These are phyloP conservation scores for Cadophora luteo-olivacea DNA, from an alignment of 2,329 filamentous ascomycete genomes.

Conservation along the genomic window DNA sequence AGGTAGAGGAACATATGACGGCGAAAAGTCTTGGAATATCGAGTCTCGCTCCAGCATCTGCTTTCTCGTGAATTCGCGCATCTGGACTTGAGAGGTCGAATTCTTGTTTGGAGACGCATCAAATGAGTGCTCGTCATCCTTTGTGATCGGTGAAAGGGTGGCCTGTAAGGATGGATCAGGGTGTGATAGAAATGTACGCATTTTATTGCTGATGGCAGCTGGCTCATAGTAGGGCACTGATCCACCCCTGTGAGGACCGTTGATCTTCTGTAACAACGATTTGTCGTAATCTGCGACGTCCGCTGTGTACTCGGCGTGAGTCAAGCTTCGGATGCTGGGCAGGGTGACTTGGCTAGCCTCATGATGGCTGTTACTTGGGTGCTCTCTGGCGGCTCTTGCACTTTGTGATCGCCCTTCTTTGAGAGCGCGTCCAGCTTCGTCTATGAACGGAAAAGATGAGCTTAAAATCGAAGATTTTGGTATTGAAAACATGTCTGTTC, in stretches of 20 bases:
- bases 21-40: background rate
- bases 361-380: background rate
- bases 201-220: background rate
- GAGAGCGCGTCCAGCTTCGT: background rate
- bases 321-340: conserved; percentile 4
- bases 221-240: background rate
- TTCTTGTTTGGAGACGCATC: background rate
- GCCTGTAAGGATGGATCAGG: background rate
- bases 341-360: background rate
- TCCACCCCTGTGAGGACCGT: background rate
- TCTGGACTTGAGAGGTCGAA: background rate
- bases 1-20: background rate
- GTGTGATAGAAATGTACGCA: background rate
- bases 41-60: background rate
- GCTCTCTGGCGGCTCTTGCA: background rate
- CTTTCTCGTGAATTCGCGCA: background rate
- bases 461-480: background rate
- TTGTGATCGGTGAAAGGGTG: background rate
- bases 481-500: background rate
- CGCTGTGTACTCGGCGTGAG: background rate
- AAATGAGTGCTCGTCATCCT: background rate
- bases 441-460: background rate
- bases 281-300: conserved; percentile 9
- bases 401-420: background rate
- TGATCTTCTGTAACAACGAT: conserved; percentile 7